phyloP scores from a whole-genome alignment of 208 protist genomes.

The Leishmania tropica region DNA sequence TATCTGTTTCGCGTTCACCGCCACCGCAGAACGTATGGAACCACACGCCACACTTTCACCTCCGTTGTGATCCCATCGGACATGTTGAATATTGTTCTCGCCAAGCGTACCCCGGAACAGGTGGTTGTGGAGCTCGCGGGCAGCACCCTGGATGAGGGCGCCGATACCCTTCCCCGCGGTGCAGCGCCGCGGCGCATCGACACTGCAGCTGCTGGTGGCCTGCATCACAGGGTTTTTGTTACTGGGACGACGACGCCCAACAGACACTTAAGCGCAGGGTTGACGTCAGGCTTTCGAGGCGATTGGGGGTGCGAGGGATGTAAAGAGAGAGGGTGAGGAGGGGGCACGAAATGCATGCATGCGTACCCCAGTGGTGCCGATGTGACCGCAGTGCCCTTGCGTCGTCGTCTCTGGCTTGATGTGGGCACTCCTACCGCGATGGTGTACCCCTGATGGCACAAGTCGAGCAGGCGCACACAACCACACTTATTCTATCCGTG shows the following conservation, averaged over 20 bases:
- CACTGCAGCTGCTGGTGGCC: slow-evolving; percentile 15
- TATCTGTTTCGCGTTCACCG: background rate
- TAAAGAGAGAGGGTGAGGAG: background rate
- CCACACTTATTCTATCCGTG: background rate
- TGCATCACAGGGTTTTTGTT: background rate
- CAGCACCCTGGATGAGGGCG: slow-evolving; percentile 10
- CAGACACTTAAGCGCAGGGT: background rate
- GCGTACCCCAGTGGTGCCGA: background rate
- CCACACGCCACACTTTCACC: background rate
- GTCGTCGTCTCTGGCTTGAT: background rate
- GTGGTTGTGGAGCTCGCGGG: slow-evolving; percentile 23
- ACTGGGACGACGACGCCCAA: background rate
- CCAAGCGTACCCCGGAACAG: slow-evolving; percentile 36
- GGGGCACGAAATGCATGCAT: background rate
- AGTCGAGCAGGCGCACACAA: background rate
- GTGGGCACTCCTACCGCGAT: background rate
- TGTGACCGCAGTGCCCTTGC: background rate
- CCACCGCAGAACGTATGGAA: background rate
- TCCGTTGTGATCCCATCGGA: background rate
- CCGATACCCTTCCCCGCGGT: slow-evolving; percentile 23
- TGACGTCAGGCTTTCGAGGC: background rate
- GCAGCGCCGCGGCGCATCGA: slow-evolving; percentile 45
- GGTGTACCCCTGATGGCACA: background rate
- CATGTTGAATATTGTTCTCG: slow-evolving; percentile 49
- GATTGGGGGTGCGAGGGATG: background rate